Conservation (phyloP, 2,329 filamentous ascomycete genomes). For the Fusarium sp. region DNA sequence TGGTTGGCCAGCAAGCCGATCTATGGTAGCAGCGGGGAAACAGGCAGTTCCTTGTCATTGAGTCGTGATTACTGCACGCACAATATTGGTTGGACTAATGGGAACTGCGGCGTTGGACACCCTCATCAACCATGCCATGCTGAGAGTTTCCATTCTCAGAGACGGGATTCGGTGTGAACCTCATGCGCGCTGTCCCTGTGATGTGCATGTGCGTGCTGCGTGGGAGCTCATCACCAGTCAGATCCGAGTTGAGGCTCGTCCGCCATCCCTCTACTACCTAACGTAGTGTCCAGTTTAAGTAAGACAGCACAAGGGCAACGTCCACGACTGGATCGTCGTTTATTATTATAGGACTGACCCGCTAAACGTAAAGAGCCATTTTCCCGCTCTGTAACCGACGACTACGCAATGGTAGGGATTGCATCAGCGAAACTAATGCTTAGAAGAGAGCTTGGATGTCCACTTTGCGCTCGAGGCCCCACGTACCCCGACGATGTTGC, state of each 20-base stretch:
- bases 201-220: constrained; percentile 30
- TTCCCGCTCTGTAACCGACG: constrained; percentile 5
- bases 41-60: constrained; percentile 9
- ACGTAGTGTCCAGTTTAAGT: constrained; percentile 6
- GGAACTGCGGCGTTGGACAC: constrained; percentile 14
- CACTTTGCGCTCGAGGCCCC: constrained; percentile 14
- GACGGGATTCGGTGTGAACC: constrained; percentile 19
- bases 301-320: constrained; percentile 25
- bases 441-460: constrained; percentile 21
- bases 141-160: constrained; percentile 1
- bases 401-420: constrained; percentile 13
- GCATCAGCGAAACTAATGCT: constrained; percentile 32
- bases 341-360: constrained; percentile 16
- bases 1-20: constrained; percentile 17
- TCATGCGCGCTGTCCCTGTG: constrained; percentile 31
- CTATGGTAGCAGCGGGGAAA: constrained; percentile 13
- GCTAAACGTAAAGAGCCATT: constrained; percentile 25
- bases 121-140: constrained; percentile 7
- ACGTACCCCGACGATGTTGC: constrained; percentile 21
- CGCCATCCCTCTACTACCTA: not conserved
- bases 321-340: constrained; percentile 30
- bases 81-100: constrained; percentile 36
- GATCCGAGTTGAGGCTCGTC: constrained; percentile 13
- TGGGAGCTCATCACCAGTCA: constrained; percentile 18
- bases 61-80: constrained; percentile 28